Evolutionary conservation across 2,329 filamentous ascomycete species (phyloP), one percentile per base, ranked within the genome.

Genomic region (Aspergillus proliferans): DNA sequence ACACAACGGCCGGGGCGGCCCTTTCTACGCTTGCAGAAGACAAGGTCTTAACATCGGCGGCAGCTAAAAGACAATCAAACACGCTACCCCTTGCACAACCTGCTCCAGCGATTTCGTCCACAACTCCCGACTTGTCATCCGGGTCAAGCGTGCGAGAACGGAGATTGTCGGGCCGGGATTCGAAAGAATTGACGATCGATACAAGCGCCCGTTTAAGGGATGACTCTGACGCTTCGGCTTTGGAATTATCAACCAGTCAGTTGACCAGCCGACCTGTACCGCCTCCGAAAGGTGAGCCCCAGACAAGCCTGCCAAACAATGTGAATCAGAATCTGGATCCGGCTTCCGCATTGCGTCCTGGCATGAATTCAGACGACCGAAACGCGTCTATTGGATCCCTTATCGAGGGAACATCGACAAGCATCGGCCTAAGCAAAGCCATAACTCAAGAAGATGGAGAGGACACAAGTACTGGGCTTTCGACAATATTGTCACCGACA

Each of bases 131-230:
- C 21, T 34, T 48, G 12, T 18, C 46, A 8, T 45, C 46, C 41
- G 46, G 66, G 19, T 68, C 68, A 49, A 77, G 83, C 38, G 87
- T 94, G 46, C 81, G 88, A 47, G 88, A 80, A 58, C 81, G 91
- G 52, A 81, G 91, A 53, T 72, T 95, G 28, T 95, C 91, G 3
- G 87, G 86, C 6, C 85, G 88, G 58, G 88, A 88, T 59, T 74
- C 81, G 12, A 91, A 87, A 65, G 87, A 91, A 61, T 75, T 97
- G 45, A 95, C 90, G 71, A 96, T 97, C 48, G 88, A 96, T 67
- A 96, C 90, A 9, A 72, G 71, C 65, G 45, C 68, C 55, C 64
- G 59, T 57, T 64, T 61, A 46, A 52, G 57, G 36, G 30, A 60
- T 38, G 50, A 58, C 45, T 52, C 57, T 44, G 56, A 57, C 46